Evolutionary conservation across 2,329 filamentous ascomycete species (phyloP).

Genomic region (Aquanectria penicillioides): DNA sequence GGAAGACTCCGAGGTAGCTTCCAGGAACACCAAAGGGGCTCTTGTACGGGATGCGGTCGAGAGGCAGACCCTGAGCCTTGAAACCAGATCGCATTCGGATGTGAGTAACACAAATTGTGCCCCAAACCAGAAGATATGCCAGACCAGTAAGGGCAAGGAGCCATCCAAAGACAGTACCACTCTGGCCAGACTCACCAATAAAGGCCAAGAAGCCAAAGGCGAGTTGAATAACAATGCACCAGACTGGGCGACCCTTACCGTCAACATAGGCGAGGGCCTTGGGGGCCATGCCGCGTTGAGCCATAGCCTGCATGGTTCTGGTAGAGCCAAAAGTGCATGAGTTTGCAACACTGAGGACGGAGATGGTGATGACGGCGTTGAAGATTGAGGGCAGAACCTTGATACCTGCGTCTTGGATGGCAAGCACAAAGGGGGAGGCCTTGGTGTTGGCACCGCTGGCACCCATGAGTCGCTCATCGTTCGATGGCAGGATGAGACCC

Average conservation of each 20-base stretch:
- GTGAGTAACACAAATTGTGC: slow-evolving; percentile 68
- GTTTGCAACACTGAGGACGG: slow-evolving; percentile 62
- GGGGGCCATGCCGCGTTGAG: slow-evolving; percentile 62
- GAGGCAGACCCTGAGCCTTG: slow-evolving; percentile 67
- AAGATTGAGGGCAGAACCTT: slow-evolving; percentile 58
- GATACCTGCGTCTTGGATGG: slow-evolving; percentile 57
- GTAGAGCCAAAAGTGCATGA: slow-evolving; percentile 63
- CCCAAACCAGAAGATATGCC: slow-evolving; percentile 70
- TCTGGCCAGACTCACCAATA: slow-evolving; percentile 54
- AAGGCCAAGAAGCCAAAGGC: slow-evolving; percentile 58
- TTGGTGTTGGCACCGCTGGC: slow-evolving; percentile 16
- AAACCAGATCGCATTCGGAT: slow-evolving; percentile 72
- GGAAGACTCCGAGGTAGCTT: background rate
- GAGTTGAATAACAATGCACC: slow-evolving; percentile 54
- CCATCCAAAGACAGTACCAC: slow-evolving; percentile 67
- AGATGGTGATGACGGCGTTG: slow-evolving; percentile 62
- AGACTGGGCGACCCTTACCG: slow-evolving; percentile 58
- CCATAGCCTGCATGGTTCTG: slow-evolving; percentile 61
- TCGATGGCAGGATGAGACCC: slow-evolving; percentile 54
- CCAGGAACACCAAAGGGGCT: slow-evolving; percentile 81
- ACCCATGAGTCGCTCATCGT: slow-evolving; percentile 50
- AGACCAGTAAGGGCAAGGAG: slow-evolving; percentile 70
- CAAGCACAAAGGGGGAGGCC: slow-evolving; percentile 60
- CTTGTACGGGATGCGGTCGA: slow-evolving; percentile 80
- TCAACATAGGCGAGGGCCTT: slow-evolving; percentile 62